Conservation (phyloP, 768 basidiomycete species). For the Amanita rimosa region DNA sequence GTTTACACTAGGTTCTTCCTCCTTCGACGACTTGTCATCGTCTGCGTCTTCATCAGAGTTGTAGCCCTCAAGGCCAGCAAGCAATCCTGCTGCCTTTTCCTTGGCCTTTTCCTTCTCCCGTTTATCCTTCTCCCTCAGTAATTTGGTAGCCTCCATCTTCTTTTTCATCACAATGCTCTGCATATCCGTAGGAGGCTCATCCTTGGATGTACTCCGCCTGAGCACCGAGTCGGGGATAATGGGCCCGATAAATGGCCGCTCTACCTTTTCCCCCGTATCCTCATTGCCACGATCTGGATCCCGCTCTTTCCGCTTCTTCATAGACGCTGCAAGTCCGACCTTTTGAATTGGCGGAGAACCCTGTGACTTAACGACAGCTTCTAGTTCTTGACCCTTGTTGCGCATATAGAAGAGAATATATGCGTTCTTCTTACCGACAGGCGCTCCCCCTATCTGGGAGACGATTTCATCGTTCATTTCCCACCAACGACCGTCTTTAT, state of each 20-base stretch:
- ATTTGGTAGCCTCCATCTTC: constrained; percentile 38
- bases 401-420: constrained; percentile 91
- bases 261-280: constrained; percentile 39
- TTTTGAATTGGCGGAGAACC: constrained; percentile 16
- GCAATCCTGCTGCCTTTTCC: constrained; percentile 3
- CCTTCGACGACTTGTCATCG: neutral
- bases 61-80: constrained; percentile 11
- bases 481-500: constrained; percentile 62
- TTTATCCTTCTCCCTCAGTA: constrained; percentile 10
- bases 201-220: constrained; percentile 16
- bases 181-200: constrained; percentile 24
- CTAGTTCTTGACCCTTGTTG: constrained; percentile 64
- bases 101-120: neutral
- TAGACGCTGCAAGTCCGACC: constrained; percentile 33
- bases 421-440: constrained; percentile 64
- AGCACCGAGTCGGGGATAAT: constrained; percentile 39
- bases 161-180: constrained; percentile 40
- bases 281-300: constrained; percentile 33
- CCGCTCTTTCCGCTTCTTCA: constrained; percentile 34
- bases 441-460: constrained; percentile 25
- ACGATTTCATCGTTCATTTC: constrained; percentile 93
- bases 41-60: constrained; percentile 4
- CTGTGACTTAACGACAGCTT: constrained; percentile 42
- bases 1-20: neutral
- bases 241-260: constrained; percentile 53